Conservation (phyloP, 2,329 filamentous ascomycete genomes). For the Aspergillus candidus region DNA sequence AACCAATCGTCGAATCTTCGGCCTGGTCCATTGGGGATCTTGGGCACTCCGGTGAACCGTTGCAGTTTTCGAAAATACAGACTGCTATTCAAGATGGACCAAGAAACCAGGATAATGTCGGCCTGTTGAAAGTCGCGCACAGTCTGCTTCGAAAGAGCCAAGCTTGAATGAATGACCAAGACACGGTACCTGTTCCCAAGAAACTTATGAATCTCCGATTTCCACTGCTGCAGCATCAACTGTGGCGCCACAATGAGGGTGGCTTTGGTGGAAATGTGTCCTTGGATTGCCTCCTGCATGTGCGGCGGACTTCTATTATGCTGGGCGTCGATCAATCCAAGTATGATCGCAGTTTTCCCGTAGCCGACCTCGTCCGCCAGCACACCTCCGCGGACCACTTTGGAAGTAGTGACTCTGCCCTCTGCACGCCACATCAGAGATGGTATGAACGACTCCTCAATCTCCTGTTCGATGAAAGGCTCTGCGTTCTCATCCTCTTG, state of each 20-base stretch:
- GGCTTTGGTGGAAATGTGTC: slow-evolving; percentile 44
- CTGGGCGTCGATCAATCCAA: slow-evolving; percentile 51
- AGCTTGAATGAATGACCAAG: slow-evolving; percentile 37
- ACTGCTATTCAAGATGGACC: slow-evolving; percentile 42
- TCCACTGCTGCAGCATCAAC: slow-evolving; percentile 55
- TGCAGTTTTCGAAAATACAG: slow-evolving; percentile 48
- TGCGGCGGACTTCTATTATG: slow-evolving; percentile 22
- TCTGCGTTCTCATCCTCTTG: slow-evolving; percentile 44
- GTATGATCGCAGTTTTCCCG: slow-evolving; percentile 58
- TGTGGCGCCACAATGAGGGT: slow-evolving; percentile 56
- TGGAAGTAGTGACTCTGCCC: slow-evolving; percentile 34
- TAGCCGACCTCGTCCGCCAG: slow-evolving; percentile 61
- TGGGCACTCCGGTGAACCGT: slow-evolving; percentile 45
- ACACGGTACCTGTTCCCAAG: slow-evolving; percentile 40
- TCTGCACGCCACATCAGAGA: slow-evolving; percentile 54
- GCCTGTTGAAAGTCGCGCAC: slow-evolving; percentile 44
- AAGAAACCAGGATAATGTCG: slow-evolving; percentile 53
- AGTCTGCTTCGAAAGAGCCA: slow-evolving; percentile 36
- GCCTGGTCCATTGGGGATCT: slow-evolving; percentile 34
- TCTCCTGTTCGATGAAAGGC: slow-evolving; percentile 48
- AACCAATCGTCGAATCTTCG: slow-evolving; percentile 53
- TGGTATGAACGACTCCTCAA: slow-evolving; percentile 50
- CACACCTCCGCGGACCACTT: slow-evolving; percentile 51
- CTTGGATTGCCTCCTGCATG: slow-evolving; percentile 6
- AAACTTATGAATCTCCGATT: slow-evolving; percentile 48